phyloP scores from a whole-genome alignment of 1,139 yeast species.

The Pichia sp. region DNA sequence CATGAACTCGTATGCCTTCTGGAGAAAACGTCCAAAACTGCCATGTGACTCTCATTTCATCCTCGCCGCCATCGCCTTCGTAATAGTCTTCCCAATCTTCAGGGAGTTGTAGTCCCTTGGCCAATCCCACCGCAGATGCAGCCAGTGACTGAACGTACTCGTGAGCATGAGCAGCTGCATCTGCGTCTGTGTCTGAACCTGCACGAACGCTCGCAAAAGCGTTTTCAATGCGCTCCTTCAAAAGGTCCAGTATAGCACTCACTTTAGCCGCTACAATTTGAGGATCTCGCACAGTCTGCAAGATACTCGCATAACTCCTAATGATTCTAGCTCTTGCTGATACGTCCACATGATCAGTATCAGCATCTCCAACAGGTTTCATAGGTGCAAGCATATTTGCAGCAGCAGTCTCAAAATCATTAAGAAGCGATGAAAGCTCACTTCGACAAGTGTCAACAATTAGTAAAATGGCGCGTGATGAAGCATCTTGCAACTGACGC shows the following conservation, averaged over 20 bases:
- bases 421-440: constrained; percentile 39
- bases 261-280: constrained; percentile 27
- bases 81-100: constrained; percentile 44
- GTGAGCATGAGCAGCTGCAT: too few relatives aligned
- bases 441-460: constrained; percentile 56
- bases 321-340: constrained; percentile 52
- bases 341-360: constrained; percentile 34
- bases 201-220: too few relatives aligned
- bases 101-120: constrained; percentile 57
- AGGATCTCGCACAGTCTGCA: constrained; percentile 46
- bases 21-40: constrained; percentile 29
- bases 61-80: constrained; percentile 25
- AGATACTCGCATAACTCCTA: constrained; percentile 54
- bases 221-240: too few relatives aligned
- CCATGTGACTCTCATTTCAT: constrained; percentile 24
- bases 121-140: constrained; percentile 54
- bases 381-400: constrained; percentile 33
- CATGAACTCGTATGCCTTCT: constrained; percentile 27
- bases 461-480: constrained; percentile 53
- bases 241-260: too few relatives aligned
- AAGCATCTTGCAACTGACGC: constrained; percentile 28
- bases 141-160: too few relatives aligned
- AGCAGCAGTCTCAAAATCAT: constrained; percentile 46
- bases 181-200: too few relatives aligned
- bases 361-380: too few relatives aligned